phyloP scores from a whole-genome alignment of 345 rosid species.

The Brassica rapa region DNA sequence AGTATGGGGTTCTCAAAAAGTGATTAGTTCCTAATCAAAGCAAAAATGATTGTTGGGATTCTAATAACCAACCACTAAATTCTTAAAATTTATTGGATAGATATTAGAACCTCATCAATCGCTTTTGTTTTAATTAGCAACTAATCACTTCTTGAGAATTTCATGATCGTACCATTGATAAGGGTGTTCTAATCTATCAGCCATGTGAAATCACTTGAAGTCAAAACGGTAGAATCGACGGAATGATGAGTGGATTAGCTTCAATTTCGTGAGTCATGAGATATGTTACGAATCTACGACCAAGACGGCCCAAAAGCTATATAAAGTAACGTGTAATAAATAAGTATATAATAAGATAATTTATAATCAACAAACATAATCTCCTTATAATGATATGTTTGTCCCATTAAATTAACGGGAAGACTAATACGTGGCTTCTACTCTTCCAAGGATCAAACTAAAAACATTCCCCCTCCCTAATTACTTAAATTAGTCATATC shows the following conservation, averaged over 20 bases:
- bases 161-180: no score
- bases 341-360: conserved; percentile 12
- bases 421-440: conserved; percentile 27
- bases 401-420: conserved; percentile 39
- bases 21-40: no score
- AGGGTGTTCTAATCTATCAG: neutral
- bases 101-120: no score
- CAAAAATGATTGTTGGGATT: no score
- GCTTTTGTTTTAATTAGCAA: no score
- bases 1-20: no score
- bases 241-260: conserved; percentile 6
- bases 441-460: conserved; percentile 34
- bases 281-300: conserved; percentile 14
- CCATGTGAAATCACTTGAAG: conserved; percentile 11
- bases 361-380: no score
- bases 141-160: no score
- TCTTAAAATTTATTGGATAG: no score
- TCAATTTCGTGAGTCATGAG: neutral
- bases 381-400: conserved; percentile 27
- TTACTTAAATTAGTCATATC: neutral
- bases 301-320: neutral
- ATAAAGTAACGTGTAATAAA: neutral
- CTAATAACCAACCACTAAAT: no score
- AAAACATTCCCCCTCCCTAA: neutral
- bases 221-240: conserved; percentile 15